Conservation (phyloP, 2,329 filamentous ascomycete genomes). For the Xylariales sp. region DNA sequence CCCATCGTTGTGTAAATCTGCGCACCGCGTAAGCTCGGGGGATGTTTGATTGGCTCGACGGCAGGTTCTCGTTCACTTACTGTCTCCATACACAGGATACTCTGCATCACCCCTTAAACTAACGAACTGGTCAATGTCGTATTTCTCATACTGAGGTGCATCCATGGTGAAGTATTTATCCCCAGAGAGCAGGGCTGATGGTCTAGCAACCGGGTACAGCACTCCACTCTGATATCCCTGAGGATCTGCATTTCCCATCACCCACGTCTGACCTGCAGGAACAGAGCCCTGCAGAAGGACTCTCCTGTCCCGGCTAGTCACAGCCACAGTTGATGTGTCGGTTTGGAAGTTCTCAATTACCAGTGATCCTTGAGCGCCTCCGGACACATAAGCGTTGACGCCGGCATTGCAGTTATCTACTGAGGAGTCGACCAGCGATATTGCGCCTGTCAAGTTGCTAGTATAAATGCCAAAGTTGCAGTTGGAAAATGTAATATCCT, state of each 20-base stretch:
- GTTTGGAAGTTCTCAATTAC: slow-evolving; percentile 21
- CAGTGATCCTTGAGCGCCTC: slow-evolving; percentile 20
- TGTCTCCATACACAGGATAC: slow-evolving; percentile 33
- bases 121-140: slow-evolving; percentile 32
- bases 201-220: slow-evolving; percentile 21
- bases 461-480: slow-evolving; percentile 26
- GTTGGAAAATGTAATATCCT: slow-evolving; percentile 20
- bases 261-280: slow-evolving; percentile 18
- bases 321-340: slow-evolving; percentile 15
- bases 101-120: slow-evolving; percentile 39
- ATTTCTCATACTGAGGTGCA: slow-evolving; percentile 37
- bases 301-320: slow-evolving; percentile 14
- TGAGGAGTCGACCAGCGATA: slow-evolving; percentile 24
- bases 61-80: too few relatives aligned
- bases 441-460: slow-evolving; percentile 16
- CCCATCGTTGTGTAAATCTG: slow-evolving; percentile 27
- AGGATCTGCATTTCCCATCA: slow-evolving; percentile 18
- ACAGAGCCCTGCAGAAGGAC: slow-evolving; percentile 15
- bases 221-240: slow-evolving; percentile 18
- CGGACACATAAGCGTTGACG: slow-evolving; percentile 20
- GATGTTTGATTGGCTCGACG: too few relatives aligned
- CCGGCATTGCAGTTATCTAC: slow-evolving; percentile 19
- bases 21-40: too few relatives aligned
- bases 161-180: slow-evolving; percentile 33
- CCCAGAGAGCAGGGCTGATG: slow-evolving; percentile 22